These are phyloP conservation scores for Sphagnum fallax DNA, from an alignment of 228 moss, liverwort and hornwort genomes.

Conservation along the genomic window DNA sequence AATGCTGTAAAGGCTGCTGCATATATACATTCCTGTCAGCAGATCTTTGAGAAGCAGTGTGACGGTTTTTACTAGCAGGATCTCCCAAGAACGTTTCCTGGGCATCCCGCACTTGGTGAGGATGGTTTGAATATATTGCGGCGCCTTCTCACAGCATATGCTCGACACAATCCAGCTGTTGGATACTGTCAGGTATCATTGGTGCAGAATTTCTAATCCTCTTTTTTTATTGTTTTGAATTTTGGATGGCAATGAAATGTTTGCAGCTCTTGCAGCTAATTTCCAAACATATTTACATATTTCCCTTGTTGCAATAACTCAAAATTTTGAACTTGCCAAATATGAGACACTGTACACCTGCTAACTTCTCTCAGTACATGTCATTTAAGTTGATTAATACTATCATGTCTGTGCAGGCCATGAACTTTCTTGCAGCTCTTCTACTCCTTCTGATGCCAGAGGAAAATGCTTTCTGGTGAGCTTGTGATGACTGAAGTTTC, in stretches of 20 bases:
- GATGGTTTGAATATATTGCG: slow-evolving; percentile 67
- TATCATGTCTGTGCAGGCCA: slow-evolving; percentile 42
- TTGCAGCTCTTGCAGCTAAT: no score
- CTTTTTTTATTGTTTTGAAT: neutral
- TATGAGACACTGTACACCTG: no score
- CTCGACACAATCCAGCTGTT: slow-evolving; percentile 64
- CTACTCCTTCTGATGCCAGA: slow-evolving; percentile 85
- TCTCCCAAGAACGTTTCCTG: slow-evolving; percentile 89
- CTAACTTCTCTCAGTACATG: slow-evolving; percentile 1
- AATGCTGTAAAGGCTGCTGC: neutral
- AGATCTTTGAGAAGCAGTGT: neutral
- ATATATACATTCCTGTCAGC: neutral
- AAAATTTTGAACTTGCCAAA: no score
- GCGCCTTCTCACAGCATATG: slow-evolving; percentile 91
- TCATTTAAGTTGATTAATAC: slow-evolving; percentile 9
- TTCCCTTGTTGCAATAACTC: no score
- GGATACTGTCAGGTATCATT: slow-evolving; percentile 83
- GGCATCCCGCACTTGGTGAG: slow-evolving; percentile 75
- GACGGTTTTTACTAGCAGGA: slow-evolving; percentile 37
- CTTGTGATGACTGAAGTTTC: neutral
- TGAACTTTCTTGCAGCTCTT: slow-evolving; percentile 95
- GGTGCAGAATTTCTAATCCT: slow-evolving; percentile 40
- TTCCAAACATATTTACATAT: no score
- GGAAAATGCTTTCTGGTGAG: slow-evolving; percentile 88
- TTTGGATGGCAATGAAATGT: neutral